Evolutionary conservation across 768 basidiomycete genomes (phyloP), one percentile per base, ranked within the genome.

Genomic region (Solioccasus polychromus): DNA sequence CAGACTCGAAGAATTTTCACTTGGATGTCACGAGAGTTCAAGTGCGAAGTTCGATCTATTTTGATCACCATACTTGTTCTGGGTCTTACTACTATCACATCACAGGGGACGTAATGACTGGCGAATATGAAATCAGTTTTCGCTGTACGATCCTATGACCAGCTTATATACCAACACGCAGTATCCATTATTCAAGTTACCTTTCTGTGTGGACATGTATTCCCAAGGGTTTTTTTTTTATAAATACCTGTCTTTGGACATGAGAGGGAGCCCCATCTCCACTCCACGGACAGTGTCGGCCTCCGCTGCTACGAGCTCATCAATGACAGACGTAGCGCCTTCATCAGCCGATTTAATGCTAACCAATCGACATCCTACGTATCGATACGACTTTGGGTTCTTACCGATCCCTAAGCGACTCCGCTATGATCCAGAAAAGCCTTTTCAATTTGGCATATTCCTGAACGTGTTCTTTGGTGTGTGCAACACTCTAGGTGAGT

Each of bases 401-500:
- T 50, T 88, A 6, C 83, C 83, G 0, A 83, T 88, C 24, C 85
- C 86, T 0, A 68, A 63, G 51, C 61, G 69, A 29, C 64, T 83
- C 5, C 77, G 73, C 39, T 80, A 80, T 49, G 63, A 80, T 56
- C 71, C 77, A 10, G 51, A 70, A 4, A 72, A 66, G 15, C 77
- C 78, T 1, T 74, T 75, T 29, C 66, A 75, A 44, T 82, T 83
- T 51, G 76, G 77, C 3, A 38, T 78, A 9, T 26, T 74, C 34
- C 58, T 82, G 28, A 85, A 85, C 49, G 54, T 71, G 9, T 69
- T 77, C 0, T 87, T 88, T 57, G 86, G 82, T 14, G 70, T 81
- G 48, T 78, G 75, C 19, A 77, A 79, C 51, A 85, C 82, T 23
- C 63, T 67, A 40, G 51, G 63, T 67, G 35, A 34, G 65, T 48